A percentile compares a stretch with the other conserved stretches of the same genome.
Conservation (phyloP, 495 filamentous ascomycete genomes). For the Aspergillus incahuasiensis region DNA sequence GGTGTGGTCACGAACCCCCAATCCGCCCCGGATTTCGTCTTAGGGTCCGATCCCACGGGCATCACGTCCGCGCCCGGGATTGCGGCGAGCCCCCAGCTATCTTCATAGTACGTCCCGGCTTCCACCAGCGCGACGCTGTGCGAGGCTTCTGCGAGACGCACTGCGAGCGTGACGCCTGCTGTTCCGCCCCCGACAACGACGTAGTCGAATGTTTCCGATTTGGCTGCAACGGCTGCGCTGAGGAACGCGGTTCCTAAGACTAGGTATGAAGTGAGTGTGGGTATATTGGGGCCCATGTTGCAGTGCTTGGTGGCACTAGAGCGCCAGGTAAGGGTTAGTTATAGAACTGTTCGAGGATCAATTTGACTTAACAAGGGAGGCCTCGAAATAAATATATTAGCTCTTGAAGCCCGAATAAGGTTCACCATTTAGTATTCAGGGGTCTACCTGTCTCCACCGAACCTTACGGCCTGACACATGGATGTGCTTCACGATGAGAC, state of each 20-base stretch:
- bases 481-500: too few species aligned
- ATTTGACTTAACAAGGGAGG: too few species aligned
- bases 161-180: conserved; percentile 44
- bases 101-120: conserved; percentile 56
- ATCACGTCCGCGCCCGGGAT: conserved; percentile 40
- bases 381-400: too few species aligned
- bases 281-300: background rate
- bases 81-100: conserved; percentile 35
- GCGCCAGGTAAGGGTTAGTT: too few species aligned
- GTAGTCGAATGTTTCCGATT: conserved; percentile 39
- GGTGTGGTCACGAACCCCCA: conserved; percentile 42
- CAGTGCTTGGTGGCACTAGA: too few species aligned
- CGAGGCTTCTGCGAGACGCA: conserved; percentile 37
- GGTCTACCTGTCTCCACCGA: too few species aligned
- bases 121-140: conserved; percentile 48
- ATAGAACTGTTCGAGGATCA: too few species aligned
- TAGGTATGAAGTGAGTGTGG: background rate
- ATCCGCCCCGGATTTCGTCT: conserved; percentile 37
- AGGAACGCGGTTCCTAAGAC: background rate
- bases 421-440: too few species aligned
- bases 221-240: background rate
- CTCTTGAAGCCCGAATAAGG: too few species aligned
- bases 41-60: conserved; percentile 29
- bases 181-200: conserved; percentile 51
- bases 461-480: too few species aligned